Conservation (phyloP, 1,284 basidiomycete genomes). For the Cutaneotrichosporon cutaneum region DNA sequence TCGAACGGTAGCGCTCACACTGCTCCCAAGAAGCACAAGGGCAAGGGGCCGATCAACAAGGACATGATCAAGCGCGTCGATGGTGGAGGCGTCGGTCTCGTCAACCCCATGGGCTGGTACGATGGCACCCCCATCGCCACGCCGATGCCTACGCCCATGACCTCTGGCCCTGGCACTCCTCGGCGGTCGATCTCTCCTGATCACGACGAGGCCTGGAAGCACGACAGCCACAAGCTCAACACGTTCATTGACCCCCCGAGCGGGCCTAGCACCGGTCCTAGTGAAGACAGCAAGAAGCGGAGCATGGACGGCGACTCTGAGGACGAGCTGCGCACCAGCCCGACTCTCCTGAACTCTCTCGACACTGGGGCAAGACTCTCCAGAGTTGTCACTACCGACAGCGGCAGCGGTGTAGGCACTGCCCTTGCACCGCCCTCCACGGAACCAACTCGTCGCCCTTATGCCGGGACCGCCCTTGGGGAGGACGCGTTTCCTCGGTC, state of each 20-base stretch:
- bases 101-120: constrained; percentile 70
- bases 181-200: constrained; percentile 3
- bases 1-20: not conserved
- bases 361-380: not conserved
- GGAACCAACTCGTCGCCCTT: constrained; percentile 50
- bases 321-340: constrained; percentile 6
- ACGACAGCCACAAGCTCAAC: constrained; percentile 6
- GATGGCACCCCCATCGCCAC: constrained; percentile 29
- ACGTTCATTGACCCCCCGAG: not conserved
- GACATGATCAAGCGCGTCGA: constrained; percentile 82
- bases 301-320: constrained; percentile 4
- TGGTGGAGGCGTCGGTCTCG: constrained; percentile 71
- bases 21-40: not conserved
- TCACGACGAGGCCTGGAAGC: not conserved
- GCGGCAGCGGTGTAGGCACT: not conserved
- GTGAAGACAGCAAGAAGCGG: constrained; percentile 9
- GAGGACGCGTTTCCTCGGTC: constrained; percentile 55
- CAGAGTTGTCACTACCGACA: not conserved
- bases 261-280: not conserved
- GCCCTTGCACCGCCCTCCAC: constrained; percentile 1
- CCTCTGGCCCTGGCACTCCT: not conserved
- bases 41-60: constrained; percentile 49
- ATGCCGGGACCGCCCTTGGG: not conserved
- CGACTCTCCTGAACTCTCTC: not conserved
- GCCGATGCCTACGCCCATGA: not conserved